Evolutionary conservation across 106 monocot species (phyloP).

Genomic region (Triglochin maritima): DNA sequence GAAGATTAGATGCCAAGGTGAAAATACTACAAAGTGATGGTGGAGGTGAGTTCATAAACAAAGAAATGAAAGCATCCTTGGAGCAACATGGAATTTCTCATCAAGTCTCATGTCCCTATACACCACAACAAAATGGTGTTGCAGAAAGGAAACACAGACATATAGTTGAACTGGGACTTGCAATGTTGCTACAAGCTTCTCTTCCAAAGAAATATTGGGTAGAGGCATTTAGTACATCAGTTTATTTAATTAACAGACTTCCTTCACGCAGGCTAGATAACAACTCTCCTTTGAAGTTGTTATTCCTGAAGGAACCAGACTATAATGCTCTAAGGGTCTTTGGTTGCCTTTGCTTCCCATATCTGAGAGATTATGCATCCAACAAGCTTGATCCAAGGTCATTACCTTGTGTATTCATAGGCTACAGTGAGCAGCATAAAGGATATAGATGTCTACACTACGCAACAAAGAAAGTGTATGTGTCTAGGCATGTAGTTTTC

Average conservation of each 20-base stretch:
- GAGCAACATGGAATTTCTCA: constrained; percentile 4
- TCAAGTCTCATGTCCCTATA: not conserved
- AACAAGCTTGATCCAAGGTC: not conserved
- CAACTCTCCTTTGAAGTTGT: not conserved
- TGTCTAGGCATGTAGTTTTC: too few species aligned
- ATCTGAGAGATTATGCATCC: not conserved
- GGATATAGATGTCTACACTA: constrained; percentile 1
- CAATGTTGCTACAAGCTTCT: not conserved
- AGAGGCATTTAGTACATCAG: not conserved
- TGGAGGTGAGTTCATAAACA: constrained; percentile 4
- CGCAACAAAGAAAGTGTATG: too few species aligned
- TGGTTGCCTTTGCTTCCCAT: constrained; percentile 8
- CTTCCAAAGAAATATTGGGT: constrained; percentile 5
- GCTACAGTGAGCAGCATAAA: not conserved
- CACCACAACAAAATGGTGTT: constrained; percentile 2
- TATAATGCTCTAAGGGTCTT: constrained; percentile 2
- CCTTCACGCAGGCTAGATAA: not conserved
- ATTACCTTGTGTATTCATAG: not conserved
- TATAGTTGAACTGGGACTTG: constrained; percentile 1
- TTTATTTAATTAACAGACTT: not conserved
- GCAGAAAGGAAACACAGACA: constrained; percentile 3
- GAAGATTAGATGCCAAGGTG: not conserved
- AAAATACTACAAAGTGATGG: constrained; percentile 10
- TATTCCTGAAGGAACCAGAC: not conserved
- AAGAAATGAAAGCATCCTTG: not conserved